Conservation (phyloP, 345 rosid species). For the Syzygium jambos region DNA sequence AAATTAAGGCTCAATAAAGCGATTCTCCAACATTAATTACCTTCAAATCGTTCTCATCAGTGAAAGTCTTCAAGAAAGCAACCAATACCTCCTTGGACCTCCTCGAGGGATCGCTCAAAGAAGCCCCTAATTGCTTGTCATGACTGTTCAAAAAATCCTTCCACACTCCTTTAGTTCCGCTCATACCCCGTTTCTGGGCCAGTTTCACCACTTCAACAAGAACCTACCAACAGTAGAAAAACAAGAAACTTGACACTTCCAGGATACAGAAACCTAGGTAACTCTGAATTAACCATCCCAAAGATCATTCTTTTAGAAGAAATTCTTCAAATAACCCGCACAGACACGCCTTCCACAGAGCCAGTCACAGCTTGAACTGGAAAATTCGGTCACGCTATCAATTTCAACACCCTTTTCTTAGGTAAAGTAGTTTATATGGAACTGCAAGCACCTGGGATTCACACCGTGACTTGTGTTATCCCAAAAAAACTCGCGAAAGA, state of each 20-base stretch:
- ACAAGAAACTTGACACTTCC: background rate
- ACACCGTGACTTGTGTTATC: background rate
- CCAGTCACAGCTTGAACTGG: background rate
- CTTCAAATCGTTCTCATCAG: slow-evolving; percentile 34
- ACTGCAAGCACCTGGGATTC: background rate
- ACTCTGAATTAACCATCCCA: background rate
- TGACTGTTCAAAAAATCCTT: slow-evolving; percentile 49
- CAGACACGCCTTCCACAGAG: background rate
- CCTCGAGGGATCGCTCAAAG: slow-evolving; percentile 65
- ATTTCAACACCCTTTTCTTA: background rate
- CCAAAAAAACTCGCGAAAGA: background rate
- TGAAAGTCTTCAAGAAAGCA: slow-evolving; percentile 54
- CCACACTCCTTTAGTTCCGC: slow-evolving; percentile 58
- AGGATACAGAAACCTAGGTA: background rate
- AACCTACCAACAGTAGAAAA: slow-evolving; percentile 22
- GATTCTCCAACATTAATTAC: slow-evolving; percentile 12
- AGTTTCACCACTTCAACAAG: slow-evolving; percentile 61
- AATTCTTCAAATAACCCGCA: background rate
- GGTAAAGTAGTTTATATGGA: background rate
- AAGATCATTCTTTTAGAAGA: background rate
- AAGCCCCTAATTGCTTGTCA: slow-evolving; percentile 48
- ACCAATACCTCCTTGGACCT: slow-evolving; percentile 41
- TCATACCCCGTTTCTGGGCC: slow-evolving; percentile 44
- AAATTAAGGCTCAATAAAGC: background rate
- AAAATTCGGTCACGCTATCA: background rate